These are phyloP conservation scores for Borovskyia barvae DNA, from an alignment of 208 protist species.

Conservation along the genomic window DNA sequence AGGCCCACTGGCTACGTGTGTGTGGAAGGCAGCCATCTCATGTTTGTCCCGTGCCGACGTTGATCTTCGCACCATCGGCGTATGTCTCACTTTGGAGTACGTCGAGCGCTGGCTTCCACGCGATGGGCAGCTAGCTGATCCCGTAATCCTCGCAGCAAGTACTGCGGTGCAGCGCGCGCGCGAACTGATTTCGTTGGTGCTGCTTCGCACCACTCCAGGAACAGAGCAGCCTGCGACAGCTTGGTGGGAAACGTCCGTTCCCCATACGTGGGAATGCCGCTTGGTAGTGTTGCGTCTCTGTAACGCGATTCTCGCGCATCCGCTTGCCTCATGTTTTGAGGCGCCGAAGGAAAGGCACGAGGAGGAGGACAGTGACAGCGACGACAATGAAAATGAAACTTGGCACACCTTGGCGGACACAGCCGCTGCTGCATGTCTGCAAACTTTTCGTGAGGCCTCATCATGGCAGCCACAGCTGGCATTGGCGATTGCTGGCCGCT, in stretches of 20 bases:
- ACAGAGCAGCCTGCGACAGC: neutral
- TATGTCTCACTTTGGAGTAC: slow-evolving; percentile 17
- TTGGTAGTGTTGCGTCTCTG: slow-evolving; percentile 20
- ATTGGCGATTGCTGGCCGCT: neutral
- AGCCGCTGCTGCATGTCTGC: slow-evolving; percentile 12
- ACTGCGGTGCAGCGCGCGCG: neutral
- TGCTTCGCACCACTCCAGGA: neutral
- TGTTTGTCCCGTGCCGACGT: slow-evolving; percentile 11
- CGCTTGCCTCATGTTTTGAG: neutral
- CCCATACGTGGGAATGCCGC: slow-evolving; percentile 33
- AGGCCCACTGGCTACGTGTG: slow-evolving; percentile 17
- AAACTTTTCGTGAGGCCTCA: neutral
- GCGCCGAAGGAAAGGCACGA: neutral
- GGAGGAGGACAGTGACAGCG: neutral
- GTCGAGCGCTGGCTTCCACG: slow-evolving; percentile 13
- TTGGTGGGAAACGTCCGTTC: slow-evolving; percentile 10
- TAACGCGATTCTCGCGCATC: slow-evolving; percentile 2
- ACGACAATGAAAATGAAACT: neutral
- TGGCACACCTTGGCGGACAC: neutral
- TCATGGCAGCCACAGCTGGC: slow-evolving; percentile 23
- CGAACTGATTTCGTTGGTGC: neutral
- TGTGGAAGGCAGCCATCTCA: neutral
- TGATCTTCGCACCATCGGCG: slow-evolving; percentile 12
- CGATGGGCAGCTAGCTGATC: neutral
- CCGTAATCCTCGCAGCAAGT: too few relatives aligned